A percentile compares a stretch with the other conserved stretches of the same genome.
phyloP scores from a whole-genome alignment of 1,284 basidiomycete genomes.

The Apiotrichum domesticum region DNA sequence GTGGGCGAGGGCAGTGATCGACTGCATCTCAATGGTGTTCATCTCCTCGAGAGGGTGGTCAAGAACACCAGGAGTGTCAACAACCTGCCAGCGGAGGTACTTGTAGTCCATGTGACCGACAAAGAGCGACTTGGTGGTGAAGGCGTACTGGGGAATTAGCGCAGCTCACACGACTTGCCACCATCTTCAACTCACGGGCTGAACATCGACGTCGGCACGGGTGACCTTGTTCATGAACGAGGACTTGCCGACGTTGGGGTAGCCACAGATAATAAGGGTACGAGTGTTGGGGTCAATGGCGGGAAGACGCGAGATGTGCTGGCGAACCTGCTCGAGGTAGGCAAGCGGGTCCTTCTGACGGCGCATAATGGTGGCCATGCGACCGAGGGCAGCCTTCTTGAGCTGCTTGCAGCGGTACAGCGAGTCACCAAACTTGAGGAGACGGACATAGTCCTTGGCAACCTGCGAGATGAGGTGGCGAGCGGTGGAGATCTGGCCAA shows the following conservation, averaged over 20 bases:
- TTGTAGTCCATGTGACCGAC: conserved; percentile 96
- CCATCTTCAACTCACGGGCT: conserved; percentile 52
- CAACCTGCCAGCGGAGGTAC: conserved; percentile 95
- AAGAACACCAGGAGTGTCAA: conserved; percentile 88
- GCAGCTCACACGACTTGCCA: too few species aligned
- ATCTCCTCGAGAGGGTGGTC: conserved; percentile 89
- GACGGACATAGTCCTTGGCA: conserved; percentile 87
- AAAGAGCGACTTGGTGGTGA: conserved; percentile 94
- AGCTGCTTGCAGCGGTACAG: conserved; percentile 95
- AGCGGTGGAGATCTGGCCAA: conserved; percentile 88
- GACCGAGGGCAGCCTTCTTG: conserved; percentile 87
- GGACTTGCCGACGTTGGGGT: conserved; percentile 95
- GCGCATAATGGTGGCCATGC: conserved; percentile 95
- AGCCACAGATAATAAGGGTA: conserved; percentile 90
- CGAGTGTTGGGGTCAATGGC: conserved; percentile 91
- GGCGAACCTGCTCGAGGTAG: conserved; percentile 93
- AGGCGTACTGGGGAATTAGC: conserved; percentile 59
- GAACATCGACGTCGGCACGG: conserved; percentile 92
- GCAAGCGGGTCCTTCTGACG: conserved; percentile 94
- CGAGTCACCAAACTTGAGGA: conserved; percentile 93
- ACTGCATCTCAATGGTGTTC: conserved; percentile 99
- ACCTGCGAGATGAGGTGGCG: conserved; percentile 91
- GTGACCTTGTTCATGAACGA: conserved; percentile 98
- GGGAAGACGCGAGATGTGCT: conserved; percentile 93
- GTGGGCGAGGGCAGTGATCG: conserved; percentile 91